Evolutionary conservation across 257 asterid species (phyloP).

Genomic region (Primulina huaijiensis): DNA sequence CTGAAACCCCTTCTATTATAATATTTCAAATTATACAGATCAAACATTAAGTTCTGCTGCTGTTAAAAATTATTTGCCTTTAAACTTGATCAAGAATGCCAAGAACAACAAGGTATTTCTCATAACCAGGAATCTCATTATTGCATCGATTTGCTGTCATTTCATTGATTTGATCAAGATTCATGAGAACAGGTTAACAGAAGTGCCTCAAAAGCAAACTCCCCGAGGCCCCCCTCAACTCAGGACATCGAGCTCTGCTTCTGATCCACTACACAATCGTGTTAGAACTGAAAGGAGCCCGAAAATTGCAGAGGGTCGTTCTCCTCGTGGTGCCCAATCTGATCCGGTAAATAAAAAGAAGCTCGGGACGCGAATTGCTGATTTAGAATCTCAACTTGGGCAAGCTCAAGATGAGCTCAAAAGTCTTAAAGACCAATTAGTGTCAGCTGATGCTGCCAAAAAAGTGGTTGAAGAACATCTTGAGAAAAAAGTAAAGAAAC

Average conservation of each 20-base stretch:
- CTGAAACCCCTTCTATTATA: background rate
- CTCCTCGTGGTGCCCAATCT: slow-evolving; percentile 57
- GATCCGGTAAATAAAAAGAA: slow-evolving; percentile 63
- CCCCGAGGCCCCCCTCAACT: slow-evolving; percentile 51
- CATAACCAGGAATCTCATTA: background rate
- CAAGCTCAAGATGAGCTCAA: slow-evolving; percentile 84
- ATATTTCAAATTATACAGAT: slow-evolving; percentile 31
- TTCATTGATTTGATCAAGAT: slow-evolving; percentile 11
- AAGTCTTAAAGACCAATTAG: slow-evolving; percentile 61
- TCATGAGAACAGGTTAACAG: slow-evolving; percentile 42
- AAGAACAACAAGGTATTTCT: slow-evolving; percentile 66
- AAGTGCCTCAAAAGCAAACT: slow-evolving; percentile 66
- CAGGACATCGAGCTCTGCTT: slow-evolving; percentile 68
- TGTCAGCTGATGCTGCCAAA: slow-evolving; percentile 64
- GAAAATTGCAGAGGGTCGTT: slow-evolving; percentile 45
- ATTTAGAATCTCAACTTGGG: slow-evolving; percentile 87
- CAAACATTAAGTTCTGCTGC: slow-evolving; percentile 4
- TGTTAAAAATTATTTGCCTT: background rate
- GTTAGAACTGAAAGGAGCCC: slow-evolving; percentile 58
- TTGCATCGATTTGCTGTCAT: background rate
- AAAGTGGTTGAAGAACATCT: slow-evolving; percentile 62
- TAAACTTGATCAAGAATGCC: slow-evolving; percentile 44
- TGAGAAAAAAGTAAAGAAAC: slow-evolving; percentile 57
- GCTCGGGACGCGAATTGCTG: slow-evolving; percentile 78
- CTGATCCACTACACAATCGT: slow-evolving; percentile 56